Evolutionary conservation across 2,329 filamentous ascomycete species (phyloP).

Genomic region (Thermoascus crustaceus): DNA sequence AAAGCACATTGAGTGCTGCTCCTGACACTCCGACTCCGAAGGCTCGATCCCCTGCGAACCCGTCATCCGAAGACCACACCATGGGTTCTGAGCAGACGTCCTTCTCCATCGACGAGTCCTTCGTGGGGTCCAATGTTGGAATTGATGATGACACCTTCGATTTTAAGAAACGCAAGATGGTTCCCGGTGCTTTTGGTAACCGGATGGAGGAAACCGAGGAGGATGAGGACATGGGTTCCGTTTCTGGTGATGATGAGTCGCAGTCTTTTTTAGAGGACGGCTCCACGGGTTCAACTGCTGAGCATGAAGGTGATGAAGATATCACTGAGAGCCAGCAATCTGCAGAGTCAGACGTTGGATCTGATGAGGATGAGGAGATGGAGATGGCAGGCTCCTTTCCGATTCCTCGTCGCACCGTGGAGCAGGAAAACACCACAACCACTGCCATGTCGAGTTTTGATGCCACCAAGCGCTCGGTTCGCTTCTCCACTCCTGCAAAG

Average conservation of each 20-base stretch:
- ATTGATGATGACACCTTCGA: constrained; percentile 51
- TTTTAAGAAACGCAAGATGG: constrained; percentile 44
- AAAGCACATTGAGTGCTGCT: constrained; percentile 44
- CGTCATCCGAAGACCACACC: constrained; percentile 18
- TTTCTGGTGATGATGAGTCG: constrained; percentile 32
- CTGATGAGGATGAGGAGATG: constrained; percentile 65
- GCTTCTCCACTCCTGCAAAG: constrained; percentile 46
- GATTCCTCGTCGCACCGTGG: constrained; percentile 65
- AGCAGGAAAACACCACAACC: constrained; percentile 53
- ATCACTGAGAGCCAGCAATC: constrained; percentile 45
- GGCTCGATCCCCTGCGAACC: constrained; percentile 21
- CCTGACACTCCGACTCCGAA: constrained; percentile 43
- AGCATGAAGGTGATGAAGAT: constrained; percentile 53
- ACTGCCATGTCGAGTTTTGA: constrained; percentile 42
- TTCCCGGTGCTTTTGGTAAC: constrained; percentile 76
- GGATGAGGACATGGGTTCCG: constrained; percentile 35
- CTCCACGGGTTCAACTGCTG: constrained; percentile 72
- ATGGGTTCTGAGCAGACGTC: constrained; percentile 30
- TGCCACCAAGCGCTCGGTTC: constrained; percentile 27
- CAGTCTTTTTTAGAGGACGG: constrained; percentile 90
- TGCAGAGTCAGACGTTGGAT: constrained; percentile 56
- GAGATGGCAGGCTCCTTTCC: constrained; percentile 74
- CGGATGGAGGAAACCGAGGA: constrained; percentile 43
- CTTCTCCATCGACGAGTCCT: constrained; percentile 35
- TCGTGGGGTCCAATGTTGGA: constrained; percentile 30